Conservation (phyloP, 1,139 yeast genomes). For the Protomyces lactucae-debilis region DNA sequence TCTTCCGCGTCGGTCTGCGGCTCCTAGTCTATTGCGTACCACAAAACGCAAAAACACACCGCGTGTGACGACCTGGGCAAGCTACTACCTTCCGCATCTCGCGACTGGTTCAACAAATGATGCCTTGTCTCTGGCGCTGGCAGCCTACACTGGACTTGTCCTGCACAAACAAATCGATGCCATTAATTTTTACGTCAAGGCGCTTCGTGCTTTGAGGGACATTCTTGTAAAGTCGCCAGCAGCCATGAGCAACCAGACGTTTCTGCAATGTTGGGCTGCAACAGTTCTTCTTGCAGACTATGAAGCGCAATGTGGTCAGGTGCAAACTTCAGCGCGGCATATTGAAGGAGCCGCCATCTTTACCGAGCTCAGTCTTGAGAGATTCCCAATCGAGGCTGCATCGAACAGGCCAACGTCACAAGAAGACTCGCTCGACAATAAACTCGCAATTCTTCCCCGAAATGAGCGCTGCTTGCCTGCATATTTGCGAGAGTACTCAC, state of each 20-base stretch:
- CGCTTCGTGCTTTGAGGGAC: conserved; percentile 3
- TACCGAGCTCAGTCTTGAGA: conserved; percentile 10
- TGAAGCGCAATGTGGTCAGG: conserved; percentile 14
- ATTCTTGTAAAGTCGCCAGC: conserved; percentile 1
- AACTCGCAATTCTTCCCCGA: background rate
- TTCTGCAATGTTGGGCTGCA: conserved; percentile 20
- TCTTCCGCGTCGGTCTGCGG: conserved; percentile 10
- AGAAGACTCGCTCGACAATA: background rate
- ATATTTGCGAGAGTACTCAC: conserved; percentile 6
- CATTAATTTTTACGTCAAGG: conserved; percentile 2
- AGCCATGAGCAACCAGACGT: conserved; percentile 13
- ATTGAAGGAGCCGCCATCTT: conserved; percentile 16
- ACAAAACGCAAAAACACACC: background rate
- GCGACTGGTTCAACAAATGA: conserved; percentile 8
- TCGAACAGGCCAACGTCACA: background rate
- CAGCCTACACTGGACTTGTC: conserved; percentile 14
- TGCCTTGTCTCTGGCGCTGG: conserved; percentile 9
- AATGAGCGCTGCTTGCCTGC: conserved; percentile 22
- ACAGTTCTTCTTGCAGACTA: conserved; percentile 17
- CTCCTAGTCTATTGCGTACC: conserved; percentile 4
- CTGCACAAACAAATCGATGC: conserved; percentile 7
- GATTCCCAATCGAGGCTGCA: background rate
- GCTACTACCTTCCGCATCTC: conserved; percentile 19
- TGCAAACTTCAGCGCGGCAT: conserved; percentile 5
- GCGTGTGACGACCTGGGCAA: conserved; percentile 22